Evolutionary conservation across 1,139 yeast species (phyloP).

Genomic region (Candida smagusa): DNA sequence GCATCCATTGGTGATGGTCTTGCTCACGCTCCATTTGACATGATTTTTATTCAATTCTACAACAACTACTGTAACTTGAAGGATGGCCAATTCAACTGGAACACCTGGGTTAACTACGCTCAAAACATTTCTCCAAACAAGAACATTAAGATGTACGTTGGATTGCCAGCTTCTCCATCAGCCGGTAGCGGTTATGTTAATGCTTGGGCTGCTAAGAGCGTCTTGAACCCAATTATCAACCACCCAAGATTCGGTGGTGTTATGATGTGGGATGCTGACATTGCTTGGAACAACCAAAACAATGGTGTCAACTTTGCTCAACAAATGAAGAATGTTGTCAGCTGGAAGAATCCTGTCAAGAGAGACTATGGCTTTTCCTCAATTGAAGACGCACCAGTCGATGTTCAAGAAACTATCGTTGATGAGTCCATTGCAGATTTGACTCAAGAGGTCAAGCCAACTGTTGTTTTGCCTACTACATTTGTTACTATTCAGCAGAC

Average conservation of each 20-base stretch:
- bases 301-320: conserved; percentile 2
- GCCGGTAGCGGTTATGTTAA: conserved; percentile 11
- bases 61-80: conserved; percentile 21
- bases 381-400: background rate
- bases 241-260: conserved; percentile 13
- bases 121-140: conserved; percentile 12
- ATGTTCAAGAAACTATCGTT: conserved; percentile 5
- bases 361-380: background rate
- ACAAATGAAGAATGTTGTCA: conserved; percentile 1
- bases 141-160: conserved; percentile 14
- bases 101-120: conserved; percentile 33
- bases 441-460: background rate
- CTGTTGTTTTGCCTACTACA: background rate
- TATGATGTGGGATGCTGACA: conserved; percentile 4
- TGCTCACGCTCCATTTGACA: conserved; percentile 11
- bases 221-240: conserved; percentile 10
- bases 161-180: conserved; percentile 13
- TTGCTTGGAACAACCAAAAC: conserved; percentile 4
- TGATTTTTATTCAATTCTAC: conserved; percentile 18
- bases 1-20: conserved; percentile 14
- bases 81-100: conserved; percentile 50
- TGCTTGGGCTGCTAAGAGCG: conserved; percentile 7
- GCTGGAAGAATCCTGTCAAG: conserved; percentile 7
- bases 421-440: too few relatives aligned
- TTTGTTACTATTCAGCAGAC: background rate